Evolutionary conservation across 441 rosid genomes (phyloP), one percentile per base, ranked within the genome.

Genomic region (Corymbia citriodora): DNA sequence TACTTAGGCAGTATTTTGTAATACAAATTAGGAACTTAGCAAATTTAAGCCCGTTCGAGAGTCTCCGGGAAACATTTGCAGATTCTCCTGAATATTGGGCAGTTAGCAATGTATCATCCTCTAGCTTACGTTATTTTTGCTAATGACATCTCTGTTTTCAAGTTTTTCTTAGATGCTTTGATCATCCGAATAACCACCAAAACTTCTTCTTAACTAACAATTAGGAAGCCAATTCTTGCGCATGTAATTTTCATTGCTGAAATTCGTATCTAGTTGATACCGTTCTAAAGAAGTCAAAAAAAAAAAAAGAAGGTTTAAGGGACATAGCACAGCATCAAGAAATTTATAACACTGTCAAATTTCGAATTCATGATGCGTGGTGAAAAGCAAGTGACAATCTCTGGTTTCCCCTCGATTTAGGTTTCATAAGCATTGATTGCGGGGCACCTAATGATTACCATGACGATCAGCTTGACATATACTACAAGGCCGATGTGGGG

Each of bases 391-490:
- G 40, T 55, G 70, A 45, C 68, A 9, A 9, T 31, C 5, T 54
- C 13, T 87, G 16, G 49, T 23, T 63, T 13, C 11, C 11, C 33
- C 16, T 74, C 21, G 29, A 55, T 8, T 33, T 5, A 91, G 92
- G 89, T 57, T 91, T 91, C 63, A 61, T 91, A 23, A 91, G 89
- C 57, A 54, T 91, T 3, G 91, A 89, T 45, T 91, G 91, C 8
- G 89, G 92, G 21, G 52, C 48, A 87, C 63, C 88, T 27, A 9
- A 10, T 7, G 55, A 74, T 87, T 87, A 87, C 17, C 11, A 7
- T 11, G 87, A 91, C 5, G 9, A 17, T 2, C 50, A 53, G 14
- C 1, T n/a, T 2, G 86, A 87, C 15, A 55, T 91, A 33, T 11
- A 11, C 48, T 91, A 89, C 68, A 48, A 19, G 45, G 17, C 91